phyloP scores from a whole-genome alignment of 257 asterid species.

The Haberlea rhodopensis region DNA sequence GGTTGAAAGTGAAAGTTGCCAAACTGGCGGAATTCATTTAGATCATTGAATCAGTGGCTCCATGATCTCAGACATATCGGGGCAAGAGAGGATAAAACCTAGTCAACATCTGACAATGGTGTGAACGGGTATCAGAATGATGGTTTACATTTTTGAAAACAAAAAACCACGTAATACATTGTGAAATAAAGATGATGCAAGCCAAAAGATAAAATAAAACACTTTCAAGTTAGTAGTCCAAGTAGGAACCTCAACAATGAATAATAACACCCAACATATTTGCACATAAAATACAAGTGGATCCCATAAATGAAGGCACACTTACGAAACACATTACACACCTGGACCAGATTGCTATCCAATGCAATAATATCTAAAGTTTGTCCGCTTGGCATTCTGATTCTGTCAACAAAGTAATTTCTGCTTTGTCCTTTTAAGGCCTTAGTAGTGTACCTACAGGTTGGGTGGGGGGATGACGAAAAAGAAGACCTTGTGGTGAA shows the following conservation, averaged over 20 bases:
- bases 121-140: no score
- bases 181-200: slow-evolving; percentile 9
- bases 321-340: slow-evolving; percentile 23
- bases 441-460: slow-evolving; percentile 55
- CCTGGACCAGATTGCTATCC: slow-evolving; percentile 56
- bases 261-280: background rate
- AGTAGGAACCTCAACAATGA: background rate
- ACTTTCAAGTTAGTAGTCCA: background rate
- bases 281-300: background rate
- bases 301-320: background rate
- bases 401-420: slow-evolving; percentile 37
- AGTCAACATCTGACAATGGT: no score
- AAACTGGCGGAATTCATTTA: no score
- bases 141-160: no score
- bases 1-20: no score
- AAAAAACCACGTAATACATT: no score
- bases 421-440: slow-evolving; percentile 30
- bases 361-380: slow-evolving; percentile 48
- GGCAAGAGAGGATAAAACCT: no score
- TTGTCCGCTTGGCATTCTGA: slow-evolving; percentile 35
- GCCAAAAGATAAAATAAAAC: background rate
- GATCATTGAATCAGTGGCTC: no score
- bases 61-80: no score
- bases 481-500: no score
- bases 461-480: slow-evolving; percentile 22